Percentiles rank a stretch among this genome's conserved stretches.
phyloP scores from a whole-genome alignment of 2,329 filamentous ascomycete genomes.

The Aspergillus fumigatus region DNA sequence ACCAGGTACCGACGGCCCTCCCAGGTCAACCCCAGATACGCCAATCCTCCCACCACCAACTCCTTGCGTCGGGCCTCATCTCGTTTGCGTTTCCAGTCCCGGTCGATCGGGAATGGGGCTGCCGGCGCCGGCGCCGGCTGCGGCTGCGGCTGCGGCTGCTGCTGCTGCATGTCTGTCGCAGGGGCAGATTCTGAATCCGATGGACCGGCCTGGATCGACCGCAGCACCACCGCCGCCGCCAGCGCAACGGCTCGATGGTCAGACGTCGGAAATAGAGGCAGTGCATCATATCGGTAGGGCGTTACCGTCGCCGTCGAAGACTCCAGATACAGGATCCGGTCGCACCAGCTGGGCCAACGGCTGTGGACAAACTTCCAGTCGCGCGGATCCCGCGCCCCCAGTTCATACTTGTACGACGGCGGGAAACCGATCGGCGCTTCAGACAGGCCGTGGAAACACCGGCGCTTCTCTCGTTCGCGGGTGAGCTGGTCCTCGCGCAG shows the following conservation, averaged over 20 bases:
- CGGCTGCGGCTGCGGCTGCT: too few relatives aligned
- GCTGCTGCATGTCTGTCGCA: conserved; percentile 24
- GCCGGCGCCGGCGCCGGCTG: too few relatives aligned
- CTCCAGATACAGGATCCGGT: conserved; percentile 74
- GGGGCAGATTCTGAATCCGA: conserved; percentile 27
- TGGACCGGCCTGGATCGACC: conserved; percentile 9
- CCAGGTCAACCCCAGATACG: conserved; percentile 50
- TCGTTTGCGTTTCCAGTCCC: conserved; percentile 52
- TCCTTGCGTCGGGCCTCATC: conserved; percentile 55
- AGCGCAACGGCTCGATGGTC: conserved; percentile 85
- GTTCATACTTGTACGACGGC: conserved; percentile 87
- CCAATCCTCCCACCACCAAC: conserved; percentile 53
- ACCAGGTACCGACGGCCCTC: conserved; percentile 43
- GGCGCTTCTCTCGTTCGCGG: conserved; percentile 62
- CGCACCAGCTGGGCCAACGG: conserved; percentile 90
- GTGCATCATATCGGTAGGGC: conserved; percentile 62
- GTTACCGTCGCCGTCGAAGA: conserved; percentile 46
- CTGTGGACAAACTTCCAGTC: conserved; percentile 73
- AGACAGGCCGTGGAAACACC: conserved; percentile 70
- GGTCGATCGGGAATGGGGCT: conserved; percentile 56
- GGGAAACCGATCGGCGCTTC: conserved; percentile 76
- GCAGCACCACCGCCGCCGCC: conserved; percentile 61
- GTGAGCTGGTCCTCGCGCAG: conserved; percentile 74
- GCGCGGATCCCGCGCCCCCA: conserved; percentile 37
- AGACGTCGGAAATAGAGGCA: conserved; percentile 75